phyloP scores from a whole-genome alignment of 2,329 filamentous ascomycete species.

The Monosporascus ibericus region DNA sequence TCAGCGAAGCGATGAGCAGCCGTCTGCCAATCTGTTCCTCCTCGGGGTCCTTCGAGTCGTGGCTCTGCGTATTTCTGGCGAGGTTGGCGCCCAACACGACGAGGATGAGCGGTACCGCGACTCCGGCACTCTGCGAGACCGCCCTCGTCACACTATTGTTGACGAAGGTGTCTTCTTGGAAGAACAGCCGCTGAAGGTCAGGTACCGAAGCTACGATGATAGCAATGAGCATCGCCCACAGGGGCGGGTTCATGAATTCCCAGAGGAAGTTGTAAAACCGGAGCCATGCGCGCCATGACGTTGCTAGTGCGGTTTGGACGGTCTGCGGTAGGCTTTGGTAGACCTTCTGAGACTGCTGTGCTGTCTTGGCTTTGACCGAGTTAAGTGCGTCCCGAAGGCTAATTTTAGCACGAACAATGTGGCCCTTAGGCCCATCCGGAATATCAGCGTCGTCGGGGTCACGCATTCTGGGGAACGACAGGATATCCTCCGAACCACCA shows the following conservation, averaged over 20 bases:
- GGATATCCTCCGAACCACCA: slow-evolving; percentile 46
- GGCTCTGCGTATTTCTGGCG: slow-evolving; percentile 79
- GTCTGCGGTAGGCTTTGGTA: slow-evolving; percentile 36
- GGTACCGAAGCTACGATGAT: slow-evolving; percentile 87
- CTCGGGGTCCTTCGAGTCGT: slow-evolving; percentile 60
- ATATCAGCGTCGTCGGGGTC: slow-evolving; percentile 35
- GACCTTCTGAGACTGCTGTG: slow-evolving; percentile 12
- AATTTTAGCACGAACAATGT: slow-evolving; percentile 30
- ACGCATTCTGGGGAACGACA: slow-evolving; percentile 55
- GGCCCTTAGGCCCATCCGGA: slow-evolving; percentile 35
- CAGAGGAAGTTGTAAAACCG: slow-evolving; percentile 62
- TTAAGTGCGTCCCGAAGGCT: slow-evolving; percentile 24
- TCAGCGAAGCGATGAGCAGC: slow-evolving; percentile 76
- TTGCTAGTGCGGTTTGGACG: slow-evolving; percentile 29
- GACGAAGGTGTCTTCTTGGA: slow-evolving; percentile 80
- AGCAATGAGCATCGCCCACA: slow-evolving; percentile 95
- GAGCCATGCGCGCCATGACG: slow-evolving; percentile 27
- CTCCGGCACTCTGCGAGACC: slow-evolving; percentile 75
- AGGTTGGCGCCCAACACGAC: slow-evolving; percentile 94
- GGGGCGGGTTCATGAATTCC: slow-evolving; percentile 96
- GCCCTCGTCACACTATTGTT: slow-evolving; percentile 90
- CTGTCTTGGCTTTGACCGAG: slow-evolving; percentile 15
- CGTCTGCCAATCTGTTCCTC: slow-evolving; percentile 64
- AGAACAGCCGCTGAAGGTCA: slow-evolving; percentile 75
- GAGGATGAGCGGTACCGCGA: slow-evolving; percentile 90